Conservation (phyloP, 2,329 filamentous ascomycete genomes). For the Ophiostoma tasmaniense region DNA sequence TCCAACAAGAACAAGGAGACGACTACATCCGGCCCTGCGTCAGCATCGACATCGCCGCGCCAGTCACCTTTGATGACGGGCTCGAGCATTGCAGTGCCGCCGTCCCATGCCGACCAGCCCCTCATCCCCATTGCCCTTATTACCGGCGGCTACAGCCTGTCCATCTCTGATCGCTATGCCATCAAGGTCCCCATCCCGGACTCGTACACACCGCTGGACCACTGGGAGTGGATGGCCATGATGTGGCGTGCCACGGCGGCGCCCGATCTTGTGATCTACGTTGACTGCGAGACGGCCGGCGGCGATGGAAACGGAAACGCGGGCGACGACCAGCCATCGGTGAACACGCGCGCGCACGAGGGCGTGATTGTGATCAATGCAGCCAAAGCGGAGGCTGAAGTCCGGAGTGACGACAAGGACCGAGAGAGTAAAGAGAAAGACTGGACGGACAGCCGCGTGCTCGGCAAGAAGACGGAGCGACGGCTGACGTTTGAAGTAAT, state of each 20-base stretch:
- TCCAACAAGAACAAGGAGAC: not conserved
- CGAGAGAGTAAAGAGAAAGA: not conserved
- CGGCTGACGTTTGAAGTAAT: slow-evolving; percentile 79
- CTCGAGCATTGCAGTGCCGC: not conserved
- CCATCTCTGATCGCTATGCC: slow-evolving; percentile 67
- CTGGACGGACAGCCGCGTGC: not conserved
- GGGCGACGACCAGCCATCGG: slow-evolving; percentile 4
- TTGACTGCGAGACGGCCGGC: slow-evolving; percentile 9
- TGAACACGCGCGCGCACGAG: slow-evolving; percentile 36
- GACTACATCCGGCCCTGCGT: not conserved
- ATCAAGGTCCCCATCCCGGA: slow-evolving; percentile 66
- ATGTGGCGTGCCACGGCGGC: slow-evolving; percentile 82
- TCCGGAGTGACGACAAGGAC: not conserved
- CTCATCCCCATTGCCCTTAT: slow-evolving; percentile 59
- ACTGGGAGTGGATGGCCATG: slow-evolving; percentile 96
- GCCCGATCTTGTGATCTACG: slow-evolving; percentile 67
- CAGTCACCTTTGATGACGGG: not conserved
- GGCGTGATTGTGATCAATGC: slow-evolving; percentile 46
- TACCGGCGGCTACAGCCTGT: slow-evolving; percentile 70
- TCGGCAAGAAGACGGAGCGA: slow-evolving; percentile 63
- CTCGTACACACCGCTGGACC: slow-evolving; percentile 71
- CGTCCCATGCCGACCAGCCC: not conserved
- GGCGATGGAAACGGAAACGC: too few species aligned
- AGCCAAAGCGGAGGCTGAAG: not conserved
- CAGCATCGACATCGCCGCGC: not conserved